Conservation (phyloP, 1,139 yeast species). For the Hemisphaericaspora xylanilytica region DNA sequence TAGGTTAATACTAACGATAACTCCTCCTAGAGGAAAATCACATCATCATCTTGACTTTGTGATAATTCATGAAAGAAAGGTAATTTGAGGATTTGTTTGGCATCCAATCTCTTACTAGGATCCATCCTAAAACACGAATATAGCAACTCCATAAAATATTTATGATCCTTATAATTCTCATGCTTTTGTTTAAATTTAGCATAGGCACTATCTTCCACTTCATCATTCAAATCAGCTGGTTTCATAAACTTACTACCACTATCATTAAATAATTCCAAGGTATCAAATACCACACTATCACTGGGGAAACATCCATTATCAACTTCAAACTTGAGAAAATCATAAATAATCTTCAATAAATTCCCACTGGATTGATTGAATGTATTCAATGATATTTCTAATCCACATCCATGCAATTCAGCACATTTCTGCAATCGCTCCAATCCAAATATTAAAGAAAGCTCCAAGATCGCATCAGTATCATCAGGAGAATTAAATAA, state of each 20-base stretch:
- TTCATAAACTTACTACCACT: conserved; percentile 26
- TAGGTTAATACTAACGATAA: no score
- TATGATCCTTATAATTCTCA: conserved; percentile 39
- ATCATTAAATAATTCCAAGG: conserved; percentile 30
- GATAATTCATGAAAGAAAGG: conserved; percentile 51
- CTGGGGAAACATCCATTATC: conserved; percentile 36
- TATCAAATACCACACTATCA: conserved; percentile 41
- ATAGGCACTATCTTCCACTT: conserved; percentile 8
- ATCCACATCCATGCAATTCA: conserved; percentile 80
- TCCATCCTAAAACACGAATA: conserved; percentile 56
- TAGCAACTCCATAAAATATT: conserved; percentile 52
- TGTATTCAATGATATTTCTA: conserved; percentile 55
- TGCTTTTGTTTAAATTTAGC: conserved; percentile 18
- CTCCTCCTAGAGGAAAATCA: conserved; percentile 25
- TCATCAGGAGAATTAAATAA: conserved; percentile 90
- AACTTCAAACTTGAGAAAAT: conserved; percentile 32
- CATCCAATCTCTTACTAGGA: conserved; percentile 52
- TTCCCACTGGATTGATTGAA: conserved; percentile 26
- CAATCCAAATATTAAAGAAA: conserved; percentile 79
- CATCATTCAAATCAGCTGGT: conserved; percentile 16
- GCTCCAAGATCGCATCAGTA: conserved; percentile 83
- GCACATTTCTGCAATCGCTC: conserved; percentile 76
- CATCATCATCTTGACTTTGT: conserved; percentile 34
- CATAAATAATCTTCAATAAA: conserved; percentile 30
- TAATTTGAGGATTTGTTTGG: conserved; percentile 53